Evolutionary conservation across 495 filamentous ascomycete species (phyloP).

Genomic region (Ramalina peruviana): DNA sequence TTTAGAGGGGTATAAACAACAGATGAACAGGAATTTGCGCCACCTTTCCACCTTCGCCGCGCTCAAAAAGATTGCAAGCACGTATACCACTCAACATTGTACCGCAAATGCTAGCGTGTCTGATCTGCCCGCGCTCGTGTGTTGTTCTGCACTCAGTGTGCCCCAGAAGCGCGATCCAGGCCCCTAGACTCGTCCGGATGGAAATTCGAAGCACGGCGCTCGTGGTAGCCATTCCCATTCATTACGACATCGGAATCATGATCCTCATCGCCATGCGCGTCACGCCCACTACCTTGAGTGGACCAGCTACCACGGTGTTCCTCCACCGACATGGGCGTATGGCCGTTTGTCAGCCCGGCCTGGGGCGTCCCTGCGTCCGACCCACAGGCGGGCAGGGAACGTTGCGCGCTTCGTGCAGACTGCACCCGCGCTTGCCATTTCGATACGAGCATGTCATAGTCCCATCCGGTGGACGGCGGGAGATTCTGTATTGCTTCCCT

Average conservation of each 20-base stretch:
- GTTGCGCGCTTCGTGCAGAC: constrained; percentile 13
- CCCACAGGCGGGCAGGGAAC: constrained; percentile 2
- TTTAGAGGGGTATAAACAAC: too few relatives aligned
- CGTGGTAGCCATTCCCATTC: neutral
- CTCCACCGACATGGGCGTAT: constrained; percentile 1
- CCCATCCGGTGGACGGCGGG: constrained; percentile 29
- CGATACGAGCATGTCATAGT: constrained; percentile 40
- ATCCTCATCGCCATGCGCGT: constrained; percentile 10
- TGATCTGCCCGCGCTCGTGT: too few relatives aligned
- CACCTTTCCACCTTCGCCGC: too few relatives aligned
- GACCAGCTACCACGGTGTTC: constrained; percentile 8
- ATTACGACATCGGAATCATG: neutral
- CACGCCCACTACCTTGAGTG: constrained; percentile 10
- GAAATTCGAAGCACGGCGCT: too few relatives aligned
- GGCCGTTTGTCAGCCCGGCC: neutral
- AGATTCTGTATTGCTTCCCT: constrained; percentile 25
- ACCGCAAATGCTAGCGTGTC: too few relatives aligned
- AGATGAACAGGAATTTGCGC: too few relatives aligned
- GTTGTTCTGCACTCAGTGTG: too few relatives aligned
- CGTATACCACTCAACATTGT: too few relatives aligned
- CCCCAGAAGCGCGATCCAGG: too few relatives aligned
- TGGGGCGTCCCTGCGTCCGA: neutral
- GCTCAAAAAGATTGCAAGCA: too few relatives aligned
- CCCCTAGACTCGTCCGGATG: too few relatives aligned
- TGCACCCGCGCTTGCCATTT: constrained; percentile 44